Conservation (phyloP, 148 eudicot genomes). For the Silene uniflora region DNA sequence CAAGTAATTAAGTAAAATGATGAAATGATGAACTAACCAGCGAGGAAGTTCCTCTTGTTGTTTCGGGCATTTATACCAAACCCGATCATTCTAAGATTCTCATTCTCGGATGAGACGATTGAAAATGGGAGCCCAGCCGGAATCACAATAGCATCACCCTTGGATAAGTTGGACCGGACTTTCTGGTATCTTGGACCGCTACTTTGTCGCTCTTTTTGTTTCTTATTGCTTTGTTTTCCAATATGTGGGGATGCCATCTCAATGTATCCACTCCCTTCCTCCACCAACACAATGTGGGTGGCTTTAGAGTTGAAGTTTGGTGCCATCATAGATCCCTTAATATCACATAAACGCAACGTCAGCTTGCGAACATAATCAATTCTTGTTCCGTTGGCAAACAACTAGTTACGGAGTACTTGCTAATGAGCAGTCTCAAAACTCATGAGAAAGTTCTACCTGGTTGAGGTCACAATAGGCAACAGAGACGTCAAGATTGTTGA, state of each 20-base stretch:
- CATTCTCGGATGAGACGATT: constrained; percentile 20
- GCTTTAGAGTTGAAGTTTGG: constrained; percentile 30
- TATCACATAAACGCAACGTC: background rate
- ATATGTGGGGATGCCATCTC: constrained; percentile 28
- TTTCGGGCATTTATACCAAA: constrained; percentile 28
- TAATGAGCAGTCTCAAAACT: too few species aligned
- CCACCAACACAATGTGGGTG: constrained; percentile 23
- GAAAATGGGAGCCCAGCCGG: constrained; percentile 28
- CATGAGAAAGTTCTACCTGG: constrained; percentile 11
- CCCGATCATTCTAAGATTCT: constrained; percentile 17
- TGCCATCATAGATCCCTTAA: constrained; percentile 30
- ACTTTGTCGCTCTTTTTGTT: background rate
- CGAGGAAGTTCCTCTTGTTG: constrained; percentile 27
- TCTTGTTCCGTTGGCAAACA: too few species aligned
- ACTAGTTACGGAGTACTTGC: too few species aligned
- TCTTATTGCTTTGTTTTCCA: constrained; percentile 13
- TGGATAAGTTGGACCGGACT: constrained; percentile 8
- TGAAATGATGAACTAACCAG: constrained; percentile 13
- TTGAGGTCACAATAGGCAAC: constrained; percentile 19
- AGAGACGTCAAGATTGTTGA: constrained; percentile 27
- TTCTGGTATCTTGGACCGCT: constrained; percentile 19
- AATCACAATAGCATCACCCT: constrained; percentile 25
- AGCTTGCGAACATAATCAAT: too few species aligned
- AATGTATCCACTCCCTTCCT: constrained; percentile 28
- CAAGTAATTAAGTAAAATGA: too few species aligned